Conservation (phyloP, 2,329 filamentous ascomycete genomes). For the Teratosphaeria pseudoeucalypti region DNA sequence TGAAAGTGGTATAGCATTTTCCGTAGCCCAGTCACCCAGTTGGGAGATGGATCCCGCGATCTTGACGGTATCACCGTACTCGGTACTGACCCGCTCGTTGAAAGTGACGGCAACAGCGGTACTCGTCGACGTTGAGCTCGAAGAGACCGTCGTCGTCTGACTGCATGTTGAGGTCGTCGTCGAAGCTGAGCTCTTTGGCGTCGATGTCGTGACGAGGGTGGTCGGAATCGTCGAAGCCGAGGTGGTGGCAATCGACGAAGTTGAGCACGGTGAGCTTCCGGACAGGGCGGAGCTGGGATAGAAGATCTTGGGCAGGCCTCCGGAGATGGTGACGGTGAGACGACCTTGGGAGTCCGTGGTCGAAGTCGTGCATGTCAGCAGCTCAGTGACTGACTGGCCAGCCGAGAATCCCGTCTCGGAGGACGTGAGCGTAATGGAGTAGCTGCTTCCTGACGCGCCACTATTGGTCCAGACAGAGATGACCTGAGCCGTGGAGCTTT, state of each 20-base stretch:
- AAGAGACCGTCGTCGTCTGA: not conserved
- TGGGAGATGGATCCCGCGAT: slow-evolving; percentile 48
- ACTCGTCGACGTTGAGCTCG: not conserved
- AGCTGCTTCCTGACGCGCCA: slow-evolving; percentile 13
- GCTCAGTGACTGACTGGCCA: slow-evolving; percentile 24
- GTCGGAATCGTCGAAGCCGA: not conserved
- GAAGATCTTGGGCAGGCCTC: not conserved
- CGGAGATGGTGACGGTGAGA: slow-evolving; percentile 32
- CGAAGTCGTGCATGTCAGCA: slow-evolving; percentile 34
- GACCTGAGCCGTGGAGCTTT: slow-evolving; percentile 28
- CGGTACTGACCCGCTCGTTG: slow-evolving; percentile 46
- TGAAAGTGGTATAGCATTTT: slow-evolving; percentile 45
- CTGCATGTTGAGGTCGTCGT: not conserved
- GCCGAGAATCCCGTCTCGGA: slow-evolving; percentile 15
- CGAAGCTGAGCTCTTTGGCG: not conserved
- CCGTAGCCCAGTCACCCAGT: slow-evolving; percentile 51
- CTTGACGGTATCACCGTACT: slow-evolving; percentile 54
- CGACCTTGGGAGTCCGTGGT: slow-evolving; percentile 35
- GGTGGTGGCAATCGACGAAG: not conserved
- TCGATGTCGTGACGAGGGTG: not conserved
- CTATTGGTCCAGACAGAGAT: slow-evolving; percentile 24
- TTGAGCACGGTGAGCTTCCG: not conserved
- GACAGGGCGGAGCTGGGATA: not conserved
- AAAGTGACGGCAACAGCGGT: slow-evolving; percentile 51
- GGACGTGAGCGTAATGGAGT: slow-evolving; percentile 20